These are phyloP conservation scores for Fusarium paranaense DNA, from an alignment of 2,329 filamentous ascomycete species.

Conservation along the genomic window DNA sequence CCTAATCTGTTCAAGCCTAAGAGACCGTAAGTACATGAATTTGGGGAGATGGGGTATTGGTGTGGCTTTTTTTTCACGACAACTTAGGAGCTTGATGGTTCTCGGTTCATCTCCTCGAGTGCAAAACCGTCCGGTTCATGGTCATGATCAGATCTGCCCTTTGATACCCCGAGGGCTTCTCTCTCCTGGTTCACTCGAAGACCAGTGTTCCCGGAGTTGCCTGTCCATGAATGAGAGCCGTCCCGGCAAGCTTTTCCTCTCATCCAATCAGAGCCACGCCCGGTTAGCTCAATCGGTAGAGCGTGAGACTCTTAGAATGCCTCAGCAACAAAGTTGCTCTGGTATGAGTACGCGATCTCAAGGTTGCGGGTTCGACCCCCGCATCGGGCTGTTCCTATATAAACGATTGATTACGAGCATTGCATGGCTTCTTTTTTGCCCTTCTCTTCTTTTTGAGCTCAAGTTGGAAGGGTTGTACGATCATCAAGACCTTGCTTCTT, in stretches of 20 bases:
- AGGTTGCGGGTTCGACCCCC: conserved; percentile 67
- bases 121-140: too few species aligned
- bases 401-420: neutral
- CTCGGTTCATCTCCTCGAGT: too few species aligned
- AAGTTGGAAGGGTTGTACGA: neutral
- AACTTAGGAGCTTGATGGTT: too few species aligned
- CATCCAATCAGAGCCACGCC: conserved; percentile 25
- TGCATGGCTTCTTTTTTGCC: neutral
- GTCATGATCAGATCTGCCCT: too few species aligned
- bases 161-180: too few species aligned
- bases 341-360: conserved; percentile 53
- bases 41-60: too few species aligned
- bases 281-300: conserved; percentile 60
- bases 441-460: neutral
- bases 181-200: too few species aligned
- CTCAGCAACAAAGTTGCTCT: neutral
- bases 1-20: too few species aligned
- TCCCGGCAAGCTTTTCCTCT: neutral
- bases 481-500: neutral
- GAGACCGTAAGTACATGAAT: too few species aligned
- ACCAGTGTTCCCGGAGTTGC: neutral
- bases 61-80: too few species aligned
- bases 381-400: conserved; percentile 48
- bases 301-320: conserved; percentile 71
- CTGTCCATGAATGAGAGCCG: neutral